Evolutionary conservation across 768 basidiomycete species (phyloP).

Genomic region (Mycena epipterygia): DNA sequence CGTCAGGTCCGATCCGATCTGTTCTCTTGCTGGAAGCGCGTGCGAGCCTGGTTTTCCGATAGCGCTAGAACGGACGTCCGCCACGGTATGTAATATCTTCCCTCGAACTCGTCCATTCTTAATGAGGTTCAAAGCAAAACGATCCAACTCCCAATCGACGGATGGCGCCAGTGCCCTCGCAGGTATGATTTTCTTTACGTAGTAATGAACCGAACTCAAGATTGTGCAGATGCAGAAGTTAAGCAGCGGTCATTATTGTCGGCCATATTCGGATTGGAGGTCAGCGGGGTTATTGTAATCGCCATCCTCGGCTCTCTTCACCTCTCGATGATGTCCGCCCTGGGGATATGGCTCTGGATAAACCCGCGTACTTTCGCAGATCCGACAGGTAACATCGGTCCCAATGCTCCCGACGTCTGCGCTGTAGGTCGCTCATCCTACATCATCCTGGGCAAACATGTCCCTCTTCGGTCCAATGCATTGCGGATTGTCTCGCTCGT

Average conservation of each 20-base stretch:
- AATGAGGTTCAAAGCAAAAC: too few relatives aligned
- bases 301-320: conserved; percentile 19
- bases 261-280: conserved; percentile 4
- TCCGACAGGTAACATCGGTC: neutral
- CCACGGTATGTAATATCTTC: too few relatives aligned
- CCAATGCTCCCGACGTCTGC: neutral
- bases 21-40: neutral
- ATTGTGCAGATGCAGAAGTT: neutral
- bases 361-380: conserved; percentile 7
- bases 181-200: neutral
- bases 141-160: too few relatives aligned
- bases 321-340: conserved; percentile 16
- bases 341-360: conserved; percentile 22
- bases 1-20: neutral
- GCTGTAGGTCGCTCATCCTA: neutral
- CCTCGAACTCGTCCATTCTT: too few relatives aligned
- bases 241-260: neutral
- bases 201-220: neutral
- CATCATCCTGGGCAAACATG: conserved; percentile 13
- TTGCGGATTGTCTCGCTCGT: conserved; percentile 8
- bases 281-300: neutral
- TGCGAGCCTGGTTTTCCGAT: neutral
- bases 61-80: neutral
- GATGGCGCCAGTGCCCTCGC: too few relatives aligned
- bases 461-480: neutral